Evolutionary conservation across 495 filamentous ascomycete genomes (phyloP), one percentile per base, ranked within the genome.

Genomic region (Aspergillus avenaceus): DNA sequence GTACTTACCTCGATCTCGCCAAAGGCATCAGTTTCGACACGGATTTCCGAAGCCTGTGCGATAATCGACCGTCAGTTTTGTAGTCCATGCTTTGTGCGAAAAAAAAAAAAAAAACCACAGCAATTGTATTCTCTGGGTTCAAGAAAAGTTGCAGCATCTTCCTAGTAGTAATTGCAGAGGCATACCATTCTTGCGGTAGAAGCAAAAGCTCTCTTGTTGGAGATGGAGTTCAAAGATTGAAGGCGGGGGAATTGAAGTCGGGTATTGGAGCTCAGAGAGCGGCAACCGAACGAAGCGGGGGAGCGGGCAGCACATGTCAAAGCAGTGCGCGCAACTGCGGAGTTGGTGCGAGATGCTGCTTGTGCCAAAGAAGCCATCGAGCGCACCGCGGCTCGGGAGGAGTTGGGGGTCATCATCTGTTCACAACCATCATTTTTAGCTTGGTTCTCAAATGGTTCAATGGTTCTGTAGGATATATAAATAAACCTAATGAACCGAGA

Each of bases 1-100:
- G 8, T 21, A 59, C 67, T 53, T 52, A 79, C 75, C 73, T 84
- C 71, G 67, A 98, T 84, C 70, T 96, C 92, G 65, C 93, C 93
- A 72, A 97, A 97, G 66, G 95, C 95, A 81, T 98, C 93, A 63
- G 79, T 90, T 75, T 98, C 93, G 60, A 84, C 88, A 76, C 93
- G 75, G 37, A 63, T 44, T 49, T 49, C 66, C 23, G 68, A 63
- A 61, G 72, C 68, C 73, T 76, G 59, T 44, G 47, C 25, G 37
- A 27, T 11, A 27, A 57, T 54, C 36, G 56, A 49, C 47, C 25
- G 40, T 58, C 34, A 49, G 49, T 34, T 43, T 8, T 26, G 40
- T 19, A 27, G 19, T 26, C 28, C n/a, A n/a, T n/a, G n/a, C n/a
- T n/a, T n/a, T n/a, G n/a, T n/a, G n/a, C n/a, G n/a, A n/a, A n/a